phyloP scores from a whole-genome alignment of 163 green algal species.

The Prototheca wickerhamii region DNA sequence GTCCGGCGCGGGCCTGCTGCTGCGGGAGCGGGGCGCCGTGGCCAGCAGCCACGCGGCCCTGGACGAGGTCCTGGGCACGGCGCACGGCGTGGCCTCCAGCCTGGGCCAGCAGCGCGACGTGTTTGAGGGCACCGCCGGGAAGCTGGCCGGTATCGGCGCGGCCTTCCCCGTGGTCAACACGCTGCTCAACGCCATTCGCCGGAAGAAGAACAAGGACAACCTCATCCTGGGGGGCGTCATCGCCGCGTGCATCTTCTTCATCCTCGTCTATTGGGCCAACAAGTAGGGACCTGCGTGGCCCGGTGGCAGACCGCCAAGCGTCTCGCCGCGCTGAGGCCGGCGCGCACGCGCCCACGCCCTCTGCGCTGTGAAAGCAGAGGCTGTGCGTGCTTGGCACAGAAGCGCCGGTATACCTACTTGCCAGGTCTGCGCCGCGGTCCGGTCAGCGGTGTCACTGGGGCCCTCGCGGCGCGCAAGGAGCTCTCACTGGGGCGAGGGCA shows the following conservation, averaged over 20 bases:
- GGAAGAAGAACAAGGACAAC: slow-evolving; percentile 58
- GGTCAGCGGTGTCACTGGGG: too few species aligned
- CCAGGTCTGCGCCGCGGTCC: too few species aligned
- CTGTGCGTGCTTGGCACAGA: too few species aligned
- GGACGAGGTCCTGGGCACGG: slow-evolving; percentile 74
- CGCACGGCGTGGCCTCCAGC: slow-evolving; percentile 49
- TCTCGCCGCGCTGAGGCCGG: background rate
- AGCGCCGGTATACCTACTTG: too few species aligned
- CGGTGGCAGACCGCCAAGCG: background rate
- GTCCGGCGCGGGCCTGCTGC: slow-evolving; percentile 42
- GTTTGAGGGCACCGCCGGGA: slow-evolving; percentile 59
- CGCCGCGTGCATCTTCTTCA: slow-evolving; percentile 68
- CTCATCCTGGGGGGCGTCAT: slow-evolving; percentile 77
- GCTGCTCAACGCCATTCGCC: slow-evolving; percentile 78
- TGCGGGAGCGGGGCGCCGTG: slow-evolving; percentile 72
- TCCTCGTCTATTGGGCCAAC: slow-evolving; percentile 74
- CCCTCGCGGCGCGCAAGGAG: too few species aligned
- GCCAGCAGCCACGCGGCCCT: slow-evolving; percentile 36
- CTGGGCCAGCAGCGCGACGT: slow-evolving; percentile 70
- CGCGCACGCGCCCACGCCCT: background rate
- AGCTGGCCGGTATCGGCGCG: slow-evolving; percentile 45
- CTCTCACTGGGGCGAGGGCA: too few species aligned
- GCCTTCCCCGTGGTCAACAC: slow-evolving; percentile 82
- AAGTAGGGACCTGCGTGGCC: slow-evolving; percentile 12
- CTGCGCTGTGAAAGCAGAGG: too few species aligned